Evolutionary conservation across 495 filamentous ascomycete genomes (phyloP).

Genomic region (Friedmanniomyces simplex): DNA sequence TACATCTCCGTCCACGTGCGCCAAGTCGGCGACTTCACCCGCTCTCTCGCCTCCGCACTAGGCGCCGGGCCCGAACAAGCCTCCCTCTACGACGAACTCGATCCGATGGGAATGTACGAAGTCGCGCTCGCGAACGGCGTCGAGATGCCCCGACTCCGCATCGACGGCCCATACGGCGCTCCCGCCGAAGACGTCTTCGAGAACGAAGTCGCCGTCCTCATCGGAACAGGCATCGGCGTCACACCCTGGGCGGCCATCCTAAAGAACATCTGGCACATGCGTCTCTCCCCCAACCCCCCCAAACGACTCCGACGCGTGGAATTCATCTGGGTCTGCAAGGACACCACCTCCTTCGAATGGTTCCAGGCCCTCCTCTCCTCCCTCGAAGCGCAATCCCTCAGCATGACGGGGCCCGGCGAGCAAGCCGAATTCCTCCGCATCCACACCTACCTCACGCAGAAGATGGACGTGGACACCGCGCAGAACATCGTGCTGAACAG

Average conservation of each 20-base stretch:
- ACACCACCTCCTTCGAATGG: slow-evolving; percentile 95
- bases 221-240: slow-evolving; percentile 95
- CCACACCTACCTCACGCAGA: slow-evolving; percentile 94
- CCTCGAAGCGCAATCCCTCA: slow-evolving; percentile 74
- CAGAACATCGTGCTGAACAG: slow-evolving; percentile 96
- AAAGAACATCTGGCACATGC: slow-evolving; percentile 97
- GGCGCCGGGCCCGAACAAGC: slow-evolving; percentile 77
- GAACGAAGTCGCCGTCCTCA: slow-evolving; percentile 94
- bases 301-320: slow-evolving; percentile 86
- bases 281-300: slow-evolving; percentile 73
- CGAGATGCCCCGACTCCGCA: slow-evolving; percentile 73
- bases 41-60: slow-evolving; percentile 76
- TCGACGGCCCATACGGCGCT: slow-evolving; percentile 94
- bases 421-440: slow-evolving; percentile 86
- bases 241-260: slow-evolving; percentile 96
- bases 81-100: slow-evolving; percentile 77
- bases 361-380: slow-evolving; percentile 89
- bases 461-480: slow-evolving; percentile 78
- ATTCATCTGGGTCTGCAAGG: slow-evolving; percentile 98
- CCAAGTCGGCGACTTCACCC: slow-evolving; percentile 94
- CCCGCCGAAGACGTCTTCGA: slow-evolving; percentile 96
- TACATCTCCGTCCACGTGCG: slow-evolving; percentile 91
- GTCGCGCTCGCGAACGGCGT: slow-evolving; percentile 90
- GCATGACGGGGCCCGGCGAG: slow-evolving; percentile 48
- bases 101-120: slow-evolving; percentile 96